A percentile compares a stretch with the other conserved stretches of the same genome.
phyloP scores from a whole-genome alignment of 768 basidiomycete genomes.

The Chiua virens region DNA sequence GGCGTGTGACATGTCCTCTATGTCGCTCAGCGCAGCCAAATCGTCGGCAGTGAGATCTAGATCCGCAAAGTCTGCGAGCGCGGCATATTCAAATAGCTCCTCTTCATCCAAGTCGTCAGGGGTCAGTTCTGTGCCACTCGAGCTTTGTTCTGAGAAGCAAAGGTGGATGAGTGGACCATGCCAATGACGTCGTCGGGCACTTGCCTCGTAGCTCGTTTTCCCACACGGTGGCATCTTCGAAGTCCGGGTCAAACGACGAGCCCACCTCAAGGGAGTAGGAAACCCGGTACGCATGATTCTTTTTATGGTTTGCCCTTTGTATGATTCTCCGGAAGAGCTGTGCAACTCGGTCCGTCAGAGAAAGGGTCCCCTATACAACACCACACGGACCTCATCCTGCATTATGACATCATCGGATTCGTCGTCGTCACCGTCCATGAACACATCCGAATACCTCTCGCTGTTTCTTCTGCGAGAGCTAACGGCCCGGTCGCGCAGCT shows the following conservation, averaged over 20 bases:
- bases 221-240: conserved; percentile 65
- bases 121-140: conserved; percentile 21
- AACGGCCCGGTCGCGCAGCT: conserved; percentile 52
- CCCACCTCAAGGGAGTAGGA: conserved; percentile 71
- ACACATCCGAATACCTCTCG: conserved; percentile 47
- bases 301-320: conserved; percentile 49
- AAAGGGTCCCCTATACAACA: background rate
- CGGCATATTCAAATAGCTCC: conserved; percentile 58
- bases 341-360: conserved; percentile 1
- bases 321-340: conserved; percentile 71
- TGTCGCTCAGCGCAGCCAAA: conserved; percentile 18
- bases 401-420: conserved; percentile 60
- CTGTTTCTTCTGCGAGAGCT: conserved; percentile 37
- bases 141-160: background rate
- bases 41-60: conserved; percentile 27
- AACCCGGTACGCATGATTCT: conserved; percentile 53
- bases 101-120: conserved; percentile 55
- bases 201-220: conserved; percentile 53
- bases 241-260: conserved; percentile 72
- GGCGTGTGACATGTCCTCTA: conserved; percentile 13
- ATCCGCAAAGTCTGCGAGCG: conserved; percentile 49
- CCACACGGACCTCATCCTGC: conserved; percentile 54
- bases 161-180: conserved; percentile 1
- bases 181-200: background rate
- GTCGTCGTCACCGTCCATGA: conserved; percentile 54